These are phyloP conservation scores for Backusella morwellensis DNA, from an alignment of 192 early-diverging fungal species.

Conservation along the genomic window DNA sequence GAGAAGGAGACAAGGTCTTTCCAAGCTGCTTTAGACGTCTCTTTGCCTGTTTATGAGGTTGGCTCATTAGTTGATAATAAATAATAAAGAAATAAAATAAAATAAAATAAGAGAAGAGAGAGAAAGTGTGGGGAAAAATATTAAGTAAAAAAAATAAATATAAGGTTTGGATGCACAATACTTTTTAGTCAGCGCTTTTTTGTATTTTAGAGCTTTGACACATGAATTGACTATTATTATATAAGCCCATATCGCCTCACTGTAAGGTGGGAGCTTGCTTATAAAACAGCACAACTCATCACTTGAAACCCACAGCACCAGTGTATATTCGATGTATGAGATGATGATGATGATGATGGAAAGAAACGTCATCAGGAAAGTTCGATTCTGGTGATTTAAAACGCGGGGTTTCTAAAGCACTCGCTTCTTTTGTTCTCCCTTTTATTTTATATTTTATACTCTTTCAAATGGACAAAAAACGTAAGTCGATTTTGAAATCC, in stretches of 20 bases:
- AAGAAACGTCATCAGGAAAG: not conserved
- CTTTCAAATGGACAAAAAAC: conserved; percentile 4
- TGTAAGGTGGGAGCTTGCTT: too few species aligned
- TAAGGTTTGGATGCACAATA: not conserved
- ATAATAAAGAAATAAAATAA: not conserved
- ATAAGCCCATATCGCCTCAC: not conserved
- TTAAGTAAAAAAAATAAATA: not conserved
- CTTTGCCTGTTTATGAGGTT: conserved; percentile 22
- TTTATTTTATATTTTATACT: not conserved
- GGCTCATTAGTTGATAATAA: not conserved
- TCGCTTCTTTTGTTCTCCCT: not conserved
- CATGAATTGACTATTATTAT: not conserved
- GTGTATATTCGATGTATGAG: too few species aligned
- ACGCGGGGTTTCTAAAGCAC: not conserved
- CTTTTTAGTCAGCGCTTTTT: conserved; percentile 6
- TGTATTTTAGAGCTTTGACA: not conserved
- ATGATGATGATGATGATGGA: not conserved
- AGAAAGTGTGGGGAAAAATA: conserved; percentile 9
- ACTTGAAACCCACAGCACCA: too few species aligned
- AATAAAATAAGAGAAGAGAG: not conserved
- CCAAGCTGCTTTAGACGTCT: conserved; percentile 34
- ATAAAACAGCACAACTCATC: too few species aligned
- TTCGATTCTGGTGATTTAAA: not conserved
- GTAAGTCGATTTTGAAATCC: conserved; percentile 3
- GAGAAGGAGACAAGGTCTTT: conserved; percentile 20